phyloP scores from a whole-genome alignment of 306 rosid species.

The Psophocarpus tetragonolobus region DNA sequence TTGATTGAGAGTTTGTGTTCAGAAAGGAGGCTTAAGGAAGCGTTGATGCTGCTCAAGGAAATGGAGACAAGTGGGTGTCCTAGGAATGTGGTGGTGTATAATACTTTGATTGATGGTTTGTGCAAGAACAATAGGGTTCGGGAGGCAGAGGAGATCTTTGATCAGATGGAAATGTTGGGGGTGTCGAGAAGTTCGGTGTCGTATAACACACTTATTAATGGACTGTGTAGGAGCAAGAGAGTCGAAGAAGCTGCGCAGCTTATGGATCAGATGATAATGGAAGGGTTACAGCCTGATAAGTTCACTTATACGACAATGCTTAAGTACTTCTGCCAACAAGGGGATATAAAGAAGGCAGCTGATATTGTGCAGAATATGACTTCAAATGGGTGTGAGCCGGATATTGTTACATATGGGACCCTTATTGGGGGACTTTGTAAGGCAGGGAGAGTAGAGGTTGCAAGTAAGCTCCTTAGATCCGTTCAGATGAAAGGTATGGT shows the following conservation, averaged over 20 bases:
- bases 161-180: slow-evolving; percentile 91
- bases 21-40: slow-evolving; percentile 58
- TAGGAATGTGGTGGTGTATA: slow-evolving; percentile 72
- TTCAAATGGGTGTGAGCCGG: slow-evolving; percentile 81
- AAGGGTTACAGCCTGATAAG: slow-evolving; percentile 83
- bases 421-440: slow-evolving; percentile 80
- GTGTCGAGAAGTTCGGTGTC: slow-evolving; percentile 81
- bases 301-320: slow-evolving; percentile 91
- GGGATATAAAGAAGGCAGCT: slow-evolving; percentile 82
- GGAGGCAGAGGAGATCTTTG: slow-evolving; percentile 90
- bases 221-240: slow-evolving; percentile 74
- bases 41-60: slow-evolving; percentile 67
- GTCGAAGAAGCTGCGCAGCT: slow-evolving; percentile 89
- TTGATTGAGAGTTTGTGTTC: slow-evolving; percentile 73
- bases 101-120: slow-evolving; percentile 81
- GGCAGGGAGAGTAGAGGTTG: slow-evolving; percentile 83
- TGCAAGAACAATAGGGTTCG: slow-evolving; percentile 75
- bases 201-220: slow-evolving; percentile 83
- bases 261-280: slow-evolving; percentile 98
- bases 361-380: slow-evolving; percentile 86
- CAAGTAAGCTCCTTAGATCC: slow-evolving; percentile 81
- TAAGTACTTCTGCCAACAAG: slow-evolving; percentile 64
- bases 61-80: slow-evolving; percentile 85
- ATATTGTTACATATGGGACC: slow-evolving; percentile 80
- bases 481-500: slow-evolving; percentile 88